Percentiles rank a stretch among this genome's conserved stretches.
Conservation (phyloP, 257 asterid species). For the Fraxinus pennsylvanica region DNA sequence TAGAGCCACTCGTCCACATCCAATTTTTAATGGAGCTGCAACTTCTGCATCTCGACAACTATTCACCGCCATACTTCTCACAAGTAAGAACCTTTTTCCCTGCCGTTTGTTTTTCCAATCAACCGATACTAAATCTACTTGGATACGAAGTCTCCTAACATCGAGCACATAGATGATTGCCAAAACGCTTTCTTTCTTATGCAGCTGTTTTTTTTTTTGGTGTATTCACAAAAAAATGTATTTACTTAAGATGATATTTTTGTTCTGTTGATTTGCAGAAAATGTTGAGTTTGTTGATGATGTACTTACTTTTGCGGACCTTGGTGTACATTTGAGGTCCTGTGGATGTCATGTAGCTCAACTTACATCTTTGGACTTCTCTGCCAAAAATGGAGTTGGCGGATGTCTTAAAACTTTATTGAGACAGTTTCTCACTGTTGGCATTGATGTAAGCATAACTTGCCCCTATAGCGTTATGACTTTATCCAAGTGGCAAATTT, state of each 20-base stretch:
- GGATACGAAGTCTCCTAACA: conserved; percentile 5
- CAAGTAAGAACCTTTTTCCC: conserved; percentile 56
- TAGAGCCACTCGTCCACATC: conserved; percentile 50
- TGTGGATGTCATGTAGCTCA: conserved; percentile 72
- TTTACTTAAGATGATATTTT: conserved; percentile 6
- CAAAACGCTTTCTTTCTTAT: not conserved
- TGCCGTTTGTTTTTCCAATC: conserved; percentile 1
- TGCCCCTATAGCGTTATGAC: conserved; percentile 6
- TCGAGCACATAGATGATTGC: not conserved
- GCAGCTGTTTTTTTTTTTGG: not conserved
- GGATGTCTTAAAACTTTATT: conserved; percentile 76
- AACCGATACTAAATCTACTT: not conserved
- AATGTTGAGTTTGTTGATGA: conserved; percentile 90
- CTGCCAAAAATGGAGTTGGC: conserved; percentile 73
- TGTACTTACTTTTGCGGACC: conserved; percentile 68
- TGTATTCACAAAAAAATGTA: not conserved
- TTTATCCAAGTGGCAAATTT: conserved; percentile 4
- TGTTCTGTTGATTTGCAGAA: conserved; percentile 43
- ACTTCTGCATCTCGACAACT: conserved; percentile 54
- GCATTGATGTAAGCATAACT: conserved; percentile 61
- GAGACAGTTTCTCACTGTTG: conserved; percentile 58
- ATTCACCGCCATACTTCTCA: conserved; percentile 70
- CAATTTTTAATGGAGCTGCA: conserved; percentile 43
- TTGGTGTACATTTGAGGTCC: conserved; percentile 63
- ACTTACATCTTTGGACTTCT: conserved; percentile 76